These are phyloP conservation scores for Encephalitozoon intestinalis DNA, from an alignment of 371 early-diverging fungal species.

Conservation along the genomic window DNA sequence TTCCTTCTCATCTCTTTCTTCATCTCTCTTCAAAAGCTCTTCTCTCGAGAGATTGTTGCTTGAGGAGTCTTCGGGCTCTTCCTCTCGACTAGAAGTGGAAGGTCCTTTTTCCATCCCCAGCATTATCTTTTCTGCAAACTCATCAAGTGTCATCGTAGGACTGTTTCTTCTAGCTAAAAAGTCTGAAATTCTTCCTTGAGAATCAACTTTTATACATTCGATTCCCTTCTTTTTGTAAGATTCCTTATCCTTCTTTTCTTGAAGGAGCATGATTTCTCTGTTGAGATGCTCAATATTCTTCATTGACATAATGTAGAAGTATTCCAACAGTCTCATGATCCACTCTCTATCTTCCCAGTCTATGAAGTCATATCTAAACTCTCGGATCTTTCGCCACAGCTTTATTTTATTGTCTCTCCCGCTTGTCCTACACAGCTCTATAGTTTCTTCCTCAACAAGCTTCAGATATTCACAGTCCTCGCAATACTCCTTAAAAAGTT, in stretches of 20 bases:
- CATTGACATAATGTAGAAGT: slow-evolving; percentile 35
- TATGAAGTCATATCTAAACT: slow-evolving; percentile 12
- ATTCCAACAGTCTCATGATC: slow-evolving; percentile 11
- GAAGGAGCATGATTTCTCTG: neutral
- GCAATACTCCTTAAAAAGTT: slow-evolving; percentile 12
- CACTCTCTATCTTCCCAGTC: slow-evolving; percentile 42
- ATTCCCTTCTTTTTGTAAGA: neutral
- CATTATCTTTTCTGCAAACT: slow-evolving; percentile 35
- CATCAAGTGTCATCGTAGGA: slow-evolving; percentile 45
- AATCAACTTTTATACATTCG: slow-evolving; percentile 9
- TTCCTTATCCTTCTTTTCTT: neutral
- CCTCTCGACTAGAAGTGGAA: neutral
- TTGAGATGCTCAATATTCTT: slow-evolving; percentile 10
- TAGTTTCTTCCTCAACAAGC: neutral
- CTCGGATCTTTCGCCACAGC: neutral
- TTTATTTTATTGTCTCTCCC: slow-evolving; percentile 12
- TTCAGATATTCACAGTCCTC: slow-evolving; percentile 7
- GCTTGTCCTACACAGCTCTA: neutral
- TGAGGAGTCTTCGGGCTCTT: neutral
- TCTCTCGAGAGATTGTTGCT: neutral
- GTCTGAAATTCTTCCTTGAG: neutral
- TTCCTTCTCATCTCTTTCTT: slow-evolving; percentile 17
- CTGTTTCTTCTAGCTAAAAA: slow-evolving; percentile 26
- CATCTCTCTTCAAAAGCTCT: slow-evolving; percentile 14
- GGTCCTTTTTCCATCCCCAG: neutral